phyloP scores from a whole-genome alignment of 2,329 filamentous ascomycete genomes.

The Pseudogymnoascus pannorum region DNA sequence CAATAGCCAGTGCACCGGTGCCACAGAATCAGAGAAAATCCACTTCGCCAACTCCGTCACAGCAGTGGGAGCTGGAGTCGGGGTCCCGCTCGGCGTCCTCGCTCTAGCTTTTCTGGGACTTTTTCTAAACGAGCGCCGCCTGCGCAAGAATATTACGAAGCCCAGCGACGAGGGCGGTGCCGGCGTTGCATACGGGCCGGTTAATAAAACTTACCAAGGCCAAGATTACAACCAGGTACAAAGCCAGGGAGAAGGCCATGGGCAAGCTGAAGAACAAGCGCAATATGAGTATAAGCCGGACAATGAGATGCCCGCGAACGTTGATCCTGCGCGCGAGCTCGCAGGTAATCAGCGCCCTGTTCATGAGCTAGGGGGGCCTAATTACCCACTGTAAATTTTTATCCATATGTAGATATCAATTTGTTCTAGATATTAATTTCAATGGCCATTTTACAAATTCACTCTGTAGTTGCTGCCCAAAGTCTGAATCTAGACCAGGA shows the following conservation, averaged over 20 bases:
- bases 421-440: neutral
- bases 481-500: neutral
- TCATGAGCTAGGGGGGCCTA: neutral
- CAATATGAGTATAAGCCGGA: neutral
- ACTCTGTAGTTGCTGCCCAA: too few relatives aligned
- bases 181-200: neutral
- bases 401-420: neutral
- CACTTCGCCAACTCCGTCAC: neutral
- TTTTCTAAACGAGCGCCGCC: constrained; percentile 11
- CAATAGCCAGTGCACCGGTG: neutral
- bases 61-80: constrained; percentile 15
- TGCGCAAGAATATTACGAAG: constrained; percentile 6
- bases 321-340: neutral
- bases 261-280: constrained; percentile 14
- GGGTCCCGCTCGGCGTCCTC: constrained; percentile 10
- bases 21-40: neutral
- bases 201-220: neutral
- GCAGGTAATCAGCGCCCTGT: neutral
- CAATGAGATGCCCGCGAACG: neutral
- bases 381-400: neutral
- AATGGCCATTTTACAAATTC: neutral
- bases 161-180: neutral
- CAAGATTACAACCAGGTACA: neutral
- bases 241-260: neutral
- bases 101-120: constrained; percentile 8